Base-by-base conservation (phyloP, 768 basidiomycete genomes). In the Podaxis carcinomalis region DNA sequence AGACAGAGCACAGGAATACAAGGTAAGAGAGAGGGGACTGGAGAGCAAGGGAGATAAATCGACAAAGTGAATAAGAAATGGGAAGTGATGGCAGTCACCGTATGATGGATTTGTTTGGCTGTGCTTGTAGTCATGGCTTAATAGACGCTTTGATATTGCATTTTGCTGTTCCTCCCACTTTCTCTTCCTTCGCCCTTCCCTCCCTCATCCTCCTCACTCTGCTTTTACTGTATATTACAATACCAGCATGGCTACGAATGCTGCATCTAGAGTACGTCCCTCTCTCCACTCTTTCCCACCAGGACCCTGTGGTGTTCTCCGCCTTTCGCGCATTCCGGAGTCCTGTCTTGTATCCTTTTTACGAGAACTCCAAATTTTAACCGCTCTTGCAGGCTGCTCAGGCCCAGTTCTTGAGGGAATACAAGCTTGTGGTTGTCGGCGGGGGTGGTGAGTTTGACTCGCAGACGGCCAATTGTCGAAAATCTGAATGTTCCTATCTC, bases 351-450 rank as follows among this genome's bases (percentile, higher is more conserved):
- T 32, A 9, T 32, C 61, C 46, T 52, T 59, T 63, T 56, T 19
- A 44, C 53, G 27, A 28, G 53, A 57, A 25, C 32, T 16, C 39
- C 28, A 47, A 40, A 32, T 51, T 50, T 64, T 51, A 50, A 57
- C 61, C 4, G 59, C 58, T 62, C 64, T 64, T 51, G 62, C 40
- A 54, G 46, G 64, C 56, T 64, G 47, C 63, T 56, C 68, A 93
- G 89, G 90, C 92, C 64, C 89, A 90, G 71, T 94, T 94, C 80
- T 78, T 98, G 74, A 82, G 95, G 68, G 96, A 98, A 73, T 98
- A 98, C 80, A 98, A 98, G 81, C 87, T 98, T 62, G 96, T 98
- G 65, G 96, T 98, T 64, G 96, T 98, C 63, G 96, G 96, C 52
- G 96, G 96, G 71, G 96, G 95, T 84, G 95, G 95, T 90, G 32